Evolutionary conservation across 345 rosid species (phyloP).

Genomic region (Hibiscus mutabilis): DNA sequence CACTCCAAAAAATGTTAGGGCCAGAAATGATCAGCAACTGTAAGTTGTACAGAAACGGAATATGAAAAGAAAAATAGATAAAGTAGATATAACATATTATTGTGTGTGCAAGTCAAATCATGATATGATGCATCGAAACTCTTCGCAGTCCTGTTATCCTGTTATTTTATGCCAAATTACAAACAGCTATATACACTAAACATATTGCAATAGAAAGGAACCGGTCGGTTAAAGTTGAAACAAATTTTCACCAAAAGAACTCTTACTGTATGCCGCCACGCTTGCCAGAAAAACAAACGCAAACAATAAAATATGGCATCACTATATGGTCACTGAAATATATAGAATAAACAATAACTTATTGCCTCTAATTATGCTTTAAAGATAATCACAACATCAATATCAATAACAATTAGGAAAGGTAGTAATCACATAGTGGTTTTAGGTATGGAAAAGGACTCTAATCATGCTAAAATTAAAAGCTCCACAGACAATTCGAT

Average conservation of each 20-base stretch:
- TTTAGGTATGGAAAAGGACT: conserved; percentile 24
- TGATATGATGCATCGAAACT: not conserved
- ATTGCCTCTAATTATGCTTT: not conserved
- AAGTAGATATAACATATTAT: not conserved
- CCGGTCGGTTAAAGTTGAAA: not conserved
- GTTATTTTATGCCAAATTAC: not conserved
- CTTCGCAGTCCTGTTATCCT: not conserved
- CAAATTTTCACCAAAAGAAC: not conserved
- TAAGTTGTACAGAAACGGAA: not conserved
- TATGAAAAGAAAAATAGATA: not conserved
- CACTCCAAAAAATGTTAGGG: conserved; percentile 16
- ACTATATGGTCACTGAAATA: not conserved
- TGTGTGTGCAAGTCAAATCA: not conserved
- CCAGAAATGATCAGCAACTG: not conserved
- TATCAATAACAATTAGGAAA: not conserved
- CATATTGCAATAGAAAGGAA: not conserved
- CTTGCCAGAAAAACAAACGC: not conserved
- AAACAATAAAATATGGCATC: not conserved
- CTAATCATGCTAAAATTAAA: conserved; percentile 11
- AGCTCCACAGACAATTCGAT: conserved; percentile 33
- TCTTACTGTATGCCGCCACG: not conserved
- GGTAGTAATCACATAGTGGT: conserved; percentile 5
- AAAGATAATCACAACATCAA: conserved; percentile 5
- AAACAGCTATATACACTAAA: not conserved
- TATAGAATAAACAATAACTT: not conserved